These are phyloP conservation scores for Pythium brachiatum DNA, from an alignment of 352 stramenopile genomes.

Conservation along the genomic window DNA sequence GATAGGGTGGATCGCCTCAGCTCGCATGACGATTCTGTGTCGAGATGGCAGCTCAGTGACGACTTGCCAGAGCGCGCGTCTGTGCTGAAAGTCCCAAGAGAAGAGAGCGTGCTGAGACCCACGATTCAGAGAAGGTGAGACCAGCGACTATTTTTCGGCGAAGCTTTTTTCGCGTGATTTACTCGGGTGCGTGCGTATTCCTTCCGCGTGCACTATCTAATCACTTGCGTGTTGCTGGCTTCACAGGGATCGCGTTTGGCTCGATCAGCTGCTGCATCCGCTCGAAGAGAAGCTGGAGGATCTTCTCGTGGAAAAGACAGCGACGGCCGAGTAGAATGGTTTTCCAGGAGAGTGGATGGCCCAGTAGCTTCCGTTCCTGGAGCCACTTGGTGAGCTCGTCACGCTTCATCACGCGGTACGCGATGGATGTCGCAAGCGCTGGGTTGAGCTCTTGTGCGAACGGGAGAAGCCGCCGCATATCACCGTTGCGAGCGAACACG, in stretches of 20 bases:
- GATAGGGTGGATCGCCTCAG: no score
- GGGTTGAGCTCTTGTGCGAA: conserved; percentile 30
- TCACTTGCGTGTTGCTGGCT: conserved; percentile 9
- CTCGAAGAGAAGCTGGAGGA: conserved; percentile 23
- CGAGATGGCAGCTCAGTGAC: no score
- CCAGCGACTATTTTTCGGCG: no score
- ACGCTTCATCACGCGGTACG: conserved; percentile 34
- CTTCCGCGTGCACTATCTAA: no score
- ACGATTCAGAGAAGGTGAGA: no score
- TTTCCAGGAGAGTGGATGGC: conserved; percentile 15
- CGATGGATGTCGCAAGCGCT: conserved; percentile 25
- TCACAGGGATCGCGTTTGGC: conserved; percentile 6
- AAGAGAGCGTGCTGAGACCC: no score
- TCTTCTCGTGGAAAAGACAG: conserved; percentile 26
- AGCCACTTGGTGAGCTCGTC: conserved; percentile 33
- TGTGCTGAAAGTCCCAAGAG: no score
- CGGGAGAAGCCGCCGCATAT: conserved; percentile 30
- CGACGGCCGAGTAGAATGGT: conserved; percentile 8
- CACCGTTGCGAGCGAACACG: conserved; percentile 35
- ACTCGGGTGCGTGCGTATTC: no score
- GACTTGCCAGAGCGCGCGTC: no score
- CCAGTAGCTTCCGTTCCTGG: conserved; percentile 7
- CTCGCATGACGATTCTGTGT: no score
- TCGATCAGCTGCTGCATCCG: conserved; percentile 22
- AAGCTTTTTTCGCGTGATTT: no score